Evolutionary conservation across 2,329 filamentous ascomycete species (phyloP), one percentile per base, ranked within the genome.

Genomic region (Aspergillus uvarum): DNA sequence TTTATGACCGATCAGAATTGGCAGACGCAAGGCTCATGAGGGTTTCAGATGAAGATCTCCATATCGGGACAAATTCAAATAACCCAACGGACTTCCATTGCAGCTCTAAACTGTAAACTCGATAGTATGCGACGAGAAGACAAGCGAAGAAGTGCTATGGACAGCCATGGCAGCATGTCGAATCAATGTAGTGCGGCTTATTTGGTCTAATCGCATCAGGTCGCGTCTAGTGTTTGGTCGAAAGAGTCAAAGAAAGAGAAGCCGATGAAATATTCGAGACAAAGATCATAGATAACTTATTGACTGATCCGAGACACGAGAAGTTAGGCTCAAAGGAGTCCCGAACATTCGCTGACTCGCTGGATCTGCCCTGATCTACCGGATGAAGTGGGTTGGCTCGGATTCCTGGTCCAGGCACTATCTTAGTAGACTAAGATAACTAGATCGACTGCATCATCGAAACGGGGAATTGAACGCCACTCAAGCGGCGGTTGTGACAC

Each of bases 401-500:
- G 38, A 44, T 44, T 44, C 38, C n/a, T 19, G 38, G 38, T 16
- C 38, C 38, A 44, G 38, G 38, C 38, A 19, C 38, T 19, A 44
- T 5, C 38, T 16, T 8, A 7, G 16, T 19, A 19, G 38, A 44
- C 5, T 10, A 44, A n/a, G n/a, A n/a, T n/a, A n/a, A n/a, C n/a
- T 19, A 44, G 38, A 19, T 44, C 38, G 32, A 35, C 32, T 16
- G 32, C 32, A 35, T 35, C 32, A 35, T 35, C 32, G 22, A 49
- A 21, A 49, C 24, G 47, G 52, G 32, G 48, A 52, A 51, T 38
- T 19, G 4, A n/a, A 35, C 56, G 38, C 56, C 49, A 58, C 56
- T 31, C 52, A 49, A 44, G 24, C 22, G 31, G 49, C 56, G 35
- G 49, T 58, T 58, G 32, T 47, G 50, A 35, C 51, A 58, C 12